Conservation (phyloP, 2,329 filamentous ascomycete genomes). For the Ophiostoma himal-ulmi region DNA sequence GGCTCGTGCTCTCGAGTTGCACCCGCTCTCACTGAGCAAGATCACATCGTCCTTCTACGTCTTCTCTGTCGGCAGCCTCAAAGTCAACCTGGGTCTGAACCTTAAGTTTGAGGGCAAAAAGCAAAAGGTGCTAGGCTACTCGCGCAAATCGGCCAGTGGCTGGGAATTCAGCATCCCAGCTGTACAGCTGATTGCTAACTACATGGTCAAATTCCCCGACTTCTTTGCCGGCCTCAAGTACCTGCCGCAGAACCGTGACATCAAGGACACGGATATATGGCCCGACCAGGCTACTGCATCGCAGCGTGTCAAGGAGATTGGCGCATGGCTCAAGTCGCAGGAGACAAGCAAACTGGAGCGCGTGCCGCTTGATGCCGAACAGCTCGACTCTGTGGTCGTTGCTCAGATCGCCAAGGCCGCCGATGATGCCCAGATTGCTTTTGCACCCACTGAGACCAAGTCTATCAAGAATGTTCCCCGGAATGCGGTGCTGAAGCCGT, state of each 20-base stretch:
- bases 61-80: constrained; percentile 60
- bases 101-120: constrained; percentile 96
- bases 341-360: constrained; percentile 89
- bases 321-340: constrained; percentile 83
- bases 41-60: constrained; percentile 93
- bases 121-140: constrained; percentile 92
- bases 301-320: constrained; percentile 85
- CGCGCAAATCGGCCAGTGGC: constrained; percentile 73
- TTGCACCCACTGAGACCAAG: constrained; percentile 54
- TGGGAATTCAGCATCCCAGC: constrained; percentile 95
- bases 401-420: constrained; percentile 71
- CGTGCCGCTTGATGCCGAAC: constrained; percentile 93
- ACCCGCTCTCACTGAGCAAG: constrained; percentile 86
- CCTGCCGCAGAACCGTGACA: constrained; percentile 80
- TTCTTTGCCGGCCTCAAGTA: constrained; percentile 85
- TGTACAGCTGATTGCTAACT: constrained; percentile 71
- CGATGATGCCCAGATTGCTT: constrained; percentile 50
- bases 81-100: constrained; percentile 87
- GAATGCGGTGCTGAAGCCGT: constrained; percentile 82
- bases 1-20: constrained; percentile 71
- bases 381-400: constrained; percentile 87
- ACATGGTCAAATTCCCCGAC: constrained; percentile 91
- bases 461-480: constrained; percentile 77
- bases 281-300: constrained; percentile 64
- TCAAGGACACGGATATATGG: constrained; percentile 82